Evolutionary conservation across 345 rosid species (phyloP), one percentile per base, ranked within the genome.

Genomic region (Eucalyptus virginea): DNA sequence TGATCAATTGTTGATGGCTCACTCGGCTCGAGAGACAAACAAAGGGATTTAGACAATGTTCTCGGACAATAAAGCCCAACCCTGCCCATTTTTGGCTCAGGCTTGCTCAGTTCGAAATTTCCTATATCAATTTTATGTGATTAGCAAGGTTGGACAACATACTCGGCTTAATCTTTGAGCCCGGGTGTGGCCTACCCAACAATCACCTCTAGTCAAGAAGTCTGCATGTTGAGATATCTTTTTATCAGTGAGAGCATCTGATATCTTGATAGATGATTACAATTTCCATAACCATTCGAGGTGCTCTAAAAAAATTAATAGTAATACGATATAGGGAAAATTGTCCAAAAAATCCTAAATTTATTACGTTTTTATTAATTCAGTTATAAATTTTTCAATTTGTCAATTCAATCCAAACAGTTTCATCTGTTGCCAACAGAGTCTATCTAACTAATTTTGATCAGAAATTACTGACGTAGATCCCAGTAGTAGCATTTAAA

Each of bases 401-500:
- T n/a, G 3, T 0, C 1, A n/a, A n/a, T 62, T 62, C 9, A 62
- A 15, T 11, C 8, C 16, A 21, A 7, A 62, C 37, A 7, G 14
- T 62, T 62, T 62, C 72, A 62, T 12, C 0, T 2, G 4, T 62
- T 30, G 17, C 1, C 69, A 62, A 28, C 3, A 6, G 5, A 62
- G 34, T 28, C 4, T 0, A n/a, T 65, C 3, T 16, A 15, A 1
- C 6, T 15, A n/a, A 65, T 65, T n/a, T 65, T n/a, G 11, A 3
- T 16, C 3, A 8, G 0, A 62, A 65, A 65, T 65, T 14, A 7
- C 0, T 7, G 2, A 30, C 1, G 2, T 62, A 16, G 3, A 62
- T 4, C 5, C 9, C 0, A 0, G 0, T 0, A 0, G 10, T 62
- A 30, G 0, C 19, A n/a, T 17, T 9, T n/a, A 56, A 56, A 52